Base-by-base conservation (phyloP, 2,329 filamentous ascomycete genomes). In the Botrytis squamosa region DNA sequence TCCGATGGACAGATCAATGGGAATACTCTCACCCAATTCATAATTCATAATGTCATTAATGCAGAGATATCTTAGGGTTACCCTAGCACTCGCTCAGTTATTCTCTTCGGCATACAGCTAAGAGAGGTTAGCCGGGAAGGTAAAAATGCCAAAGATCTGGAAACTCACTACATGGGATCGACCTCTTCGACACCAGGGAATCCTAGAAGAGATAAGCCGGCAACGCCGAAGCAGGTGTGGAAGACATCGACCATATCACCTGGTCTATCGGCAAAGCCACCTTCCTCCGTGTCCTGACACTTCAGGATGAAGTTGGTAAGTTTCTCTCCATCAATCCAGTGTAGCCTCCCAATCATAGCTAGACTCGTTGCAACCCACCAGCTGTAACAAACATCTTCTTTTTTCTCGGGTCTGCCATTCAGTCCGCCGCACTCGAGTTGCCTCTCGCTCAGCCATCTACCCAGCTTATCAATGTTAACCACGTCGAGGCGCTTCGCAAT, bases 341-440 rank as follows among this genome's bases (percentile, higher is more conserved):
- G 93, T 71, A 94, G 87, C 72, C 91, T 91, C 71, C 88, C 90
- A 77, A 99, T 93, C 87, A 98, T 98, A 64, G 92, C 91, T 77
- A 99, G 85, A 81, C 95, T 97, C 81, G 93, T 95, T 80, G 95
- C 85, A 63, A 98, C 96, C 96, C 96, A 99, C 96, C 96, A 99
- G 82, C 94, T 97, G 84, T 99, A 99, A 84, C 96, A 99, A 22
- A 97, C 95, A 82, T 99, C 96, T 81, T 97, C 95, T 76, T 93
- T 85, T 85, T 99, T 99, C 84, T 98, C 96, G 0, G 96, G 96
- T 67, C 96, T 88, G 4, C 96, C 96, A 81, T 99, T 99, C 69
- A 99, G 85, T 0, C 96, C 96, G 44, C 96, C 96, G 66, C 91
- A 91, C 16, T 93, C 88, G 42, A 97, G 86, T 82, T 99, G 96